Evolutionary conservation across 2,329 filamentous ascomycete genomes (phyloP), one percentile per base, ranked within the genome.

Genomic region (Fusarium camptoceras): DNA sequence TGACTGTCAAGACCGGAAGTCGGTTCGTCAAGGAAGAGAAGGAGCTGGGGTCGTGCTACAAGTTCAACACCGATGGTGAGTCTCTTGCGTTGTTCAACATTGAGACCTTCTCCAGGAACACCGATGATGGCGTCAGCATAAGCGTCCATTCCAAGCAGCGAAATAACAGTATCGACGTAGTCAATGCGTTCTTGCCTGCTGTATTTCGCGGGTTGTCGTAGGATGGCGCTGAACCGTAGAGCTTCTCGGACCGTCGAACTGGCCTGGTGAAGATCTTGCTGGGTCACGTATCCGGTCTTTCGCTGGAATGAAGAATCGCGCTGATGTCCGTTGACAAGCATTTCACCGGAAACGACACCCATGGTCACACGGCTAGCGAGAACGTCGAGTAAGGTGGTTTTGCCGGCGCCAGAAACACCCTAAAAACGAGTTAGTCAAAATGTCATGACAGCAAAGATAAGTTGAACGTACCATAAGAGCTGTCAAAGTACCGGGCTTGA

Each of bases 261-360:
- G 18, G 89, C 84, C 28, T 94, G 84, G 77, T 97, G 94, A 6
- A 97, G 84, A 85, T 97, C 94, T 76, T 96, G 92, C 77, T 97
- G 93, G 76, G 96, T 92, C n/a, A 93, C 93, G 71, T 96, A 96
- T 39, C 93, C 93, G 0, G 92, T 95, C 81, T 94, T 94, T 59
- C 93, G 89, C 77, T 96, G 93, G 85, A 97, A 96, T 0, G 91
- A 93, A 15, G 85, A 84, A 70, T 94, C 92, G 30, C 91, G 88
- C 25, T 86, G 88, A 30, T 85, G 85, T 5, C 86, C 86, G 61
- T 87, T 83, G 9, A 88, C 85, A 5, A 87, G 78, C 89, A 96
- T 94, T 66, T 94, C 90, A 48, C 94, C 94, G 3, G 87, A 88
- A 39, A 97, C 92, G n/a, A 95, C 90, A 77, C 94, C 94, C 89